Conservation (phyloP, 2,329 filamentous ascomycete genomes). For the Trichoderma harzianum region DNA sequence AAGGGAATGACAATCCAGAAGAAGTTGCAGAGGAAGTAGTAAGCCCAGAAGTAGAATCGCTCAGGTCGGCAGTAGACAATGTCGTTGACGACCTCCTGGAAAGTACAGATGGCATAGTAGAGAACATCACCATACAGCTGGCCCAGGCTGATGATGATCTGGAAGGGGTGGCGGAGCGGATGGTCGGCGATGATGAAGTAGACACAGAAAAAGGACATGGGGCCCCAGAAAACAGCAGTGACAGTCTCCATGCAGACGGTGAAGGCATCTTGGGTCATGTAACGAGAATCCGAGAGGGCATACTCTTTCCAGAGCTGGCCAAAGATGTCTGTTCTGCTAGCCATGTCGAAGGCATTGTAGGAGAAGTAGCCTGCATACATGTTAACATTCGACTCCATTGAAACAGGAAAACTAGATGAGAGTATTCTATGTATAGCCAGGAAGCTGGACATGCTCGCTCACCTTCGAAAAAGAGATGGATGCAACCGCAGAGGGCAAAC, state of each 20-base stretch:
- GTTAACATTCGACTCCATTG: neutral
- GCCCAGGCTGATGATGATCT: constrained; percentile 45
- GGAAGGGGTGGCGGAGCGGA: constrained; percentile 47
- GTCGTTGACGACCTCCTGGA: constrained; percentile 39
- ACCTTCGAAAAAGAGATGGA: constrained; percentile 44
- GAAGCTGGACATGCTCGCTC: neutral
- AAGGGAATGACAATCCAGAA: constrained; percentile 53
- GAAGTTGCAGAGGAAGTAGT: constrained; percentile 50
- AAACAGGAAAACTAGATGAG: neutral
- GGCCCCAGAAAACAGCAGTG: constrained; percentile 52
- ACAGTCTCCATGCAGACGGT: constrained; percentile 55
- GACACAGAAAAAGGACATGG: constrained; percentile 47
- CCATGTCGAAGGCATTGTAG: constrained; percentile 41
- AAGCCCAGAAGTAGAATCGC: constrained; percentile 50
- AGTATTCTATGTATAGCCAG: accelerated
- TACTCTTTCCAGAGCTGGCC: constrained; percentile 59
- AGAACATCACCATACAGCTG: constrained; percentile 52
- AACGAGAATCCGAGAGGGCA: constrained; percentile 54
- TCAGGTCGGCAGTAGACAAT: constrained; percentile 50
- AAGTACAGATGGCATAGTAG: constrained; percentile 48
- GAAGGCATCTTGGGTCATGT: constrained; percentile 51
- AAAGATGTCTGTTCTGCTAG: constrained; percentile 40
- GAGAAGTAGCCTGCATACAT: constrained; percentile 46
- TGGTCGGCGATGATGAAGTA: constrained; percentile 42
- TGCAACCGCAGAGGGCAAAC: constrained; percentile 68